These are phyloP conservation scores for Microsporum canis DNA, from an alignment of 2,329 filamentous ascomycete genomes.

Conservation along the genomic window DNA sequence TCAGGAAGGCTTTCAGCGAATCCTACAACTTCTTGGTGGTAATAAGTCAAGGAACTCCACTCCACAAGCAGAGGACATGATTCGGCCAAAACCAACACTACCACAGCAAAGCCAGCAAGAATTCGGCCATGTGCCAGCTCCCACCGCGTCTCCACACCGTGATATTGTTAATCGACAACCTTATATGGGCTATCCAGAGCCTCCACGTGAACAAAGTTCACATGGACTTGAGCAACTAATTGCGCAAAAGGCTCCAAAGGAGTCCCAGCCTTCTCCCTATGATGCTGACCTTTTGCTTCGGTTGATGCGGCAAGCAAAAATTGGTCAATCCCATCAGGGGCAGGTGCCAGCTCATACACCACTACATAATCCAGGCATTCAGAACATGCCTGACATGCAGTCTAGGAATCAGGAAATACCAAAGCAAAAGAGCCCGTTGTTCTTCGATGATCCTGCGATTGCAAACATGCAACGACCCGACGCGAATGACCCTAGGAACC, in stretches of 20 bases:
- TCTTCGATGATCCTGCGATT: conserved; percentile 36
- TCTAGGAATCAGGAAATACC: conserved; percentile 22
- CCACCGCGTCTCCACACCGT: conserved; percentile 23
- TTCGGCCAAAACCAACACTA: conserved; percentile 22
- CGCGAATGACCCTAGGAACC: conserved; percentile 20
- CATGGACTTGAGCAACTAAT: conserved; percentile 22
- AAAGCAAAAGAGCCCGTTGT: conserved; percentile 27
- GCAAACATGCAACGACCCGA: conserved; percentile 33
- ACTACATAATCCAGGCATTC: conserved; percentile 24
- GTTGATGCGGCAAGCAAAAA: conserved; percentile 56
- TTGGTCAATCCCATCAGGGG: conserved; percentile 19
- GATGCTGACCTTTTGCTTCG: conserved; percentile 79
- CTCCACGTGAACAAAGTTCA: conserved; percentile 18
- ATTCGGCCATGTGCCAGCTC: conserved; percentile 19
- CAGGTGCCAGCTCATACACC: conserved; percentile 22
- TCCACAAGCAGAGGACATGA: conserved; percentile 31
- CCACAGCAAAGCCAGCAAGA: conserved; percentile 12
- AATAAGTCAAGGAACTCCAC: conserved; percentile 36
- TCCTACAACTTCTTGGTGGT: conserved; percentile 68
- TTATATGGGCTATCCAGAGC: conserved; percentile 21
- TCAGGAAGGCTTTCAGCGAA: conserved; percentile 72
- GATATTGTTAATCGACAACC: conserved; percentile 24
- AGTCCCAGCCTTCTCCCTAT: conserved; percentile 35
- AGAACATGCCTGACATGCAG: conserved; percentile 27
- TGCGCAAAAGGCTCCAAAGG: conserved; percentile 24